A percentile compares a stretch with the other conserved stretches of the same genome.
Conservation (phyloP, 495 filamentous ascomycete species). For the Extremus antarcticus region DNA sequence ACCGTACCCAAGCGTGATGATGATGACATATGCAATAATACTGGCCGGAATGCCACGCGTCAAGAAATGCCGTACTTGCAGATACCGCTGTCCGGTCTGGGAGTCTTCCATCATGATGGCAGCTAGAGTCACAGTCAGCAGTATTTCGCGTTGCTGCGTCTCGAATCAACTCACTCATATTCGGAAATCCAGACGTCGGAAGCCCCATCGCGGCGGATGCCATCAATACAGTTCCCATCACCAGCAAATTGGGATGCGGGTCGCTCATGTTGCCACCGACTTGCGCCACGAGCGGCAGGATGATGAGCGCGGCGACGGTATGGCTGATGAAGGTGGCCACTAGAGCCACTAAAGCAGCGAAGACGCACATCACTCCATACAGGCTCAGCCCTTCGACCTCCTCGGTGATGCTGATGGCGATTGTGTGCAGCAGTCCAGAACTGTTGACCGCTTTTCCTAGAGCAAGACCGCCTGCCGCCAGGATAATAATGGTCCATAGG, state of each 20-base stretch:
- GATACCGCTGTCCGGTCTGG: constrained; percentile 80
- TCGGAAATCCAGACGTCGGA: constrained; percentile 93
- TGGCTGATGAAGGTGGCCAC: constrained; percentile 98
- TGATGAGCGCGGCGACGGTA: constrained; percentile 90
- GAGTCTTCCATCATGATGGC: constrained; percentile 99
- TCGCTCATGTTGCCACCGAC: constrained; percentile 76
- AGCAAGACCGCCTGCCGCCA: constrained; percentile 85
- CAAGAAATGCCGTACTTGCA: constrained; percentile 89
- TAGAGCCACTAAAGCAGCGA: constrained; percentile 74
- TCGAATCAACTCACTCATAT: constrained; percentile 71
- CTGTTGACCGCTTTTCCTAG: constrained; percentile 91
- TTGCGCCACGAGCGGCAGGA: constrained; percentile 77
- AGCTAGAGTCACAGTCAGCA: constrained; percentile 36
- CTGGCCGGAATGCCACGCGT: constrained; percentile 78
- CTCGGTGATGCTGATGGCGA: constrained; percentile 62
- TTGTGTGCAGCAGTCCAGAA: constrained; percentile 83
- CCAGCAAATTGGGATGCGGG: constrained; percentile 86
- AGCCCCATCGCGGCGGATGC: constrained; percentile 72
- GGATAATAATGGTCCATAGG: constrained; percentile 98
- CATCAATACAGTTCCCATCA: constrained; percentile 72
- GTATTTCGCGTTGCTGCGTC: neutral
- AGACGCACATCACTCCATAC: constrained; percentile 80
- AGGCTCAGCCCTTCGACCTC: constrained; percentile 68
- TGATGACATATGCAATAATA: constrained; percentile 67
- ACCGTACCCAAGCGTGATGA: constrained; percentile 77